Percentiles rank a stretch among this genome's conserved stretches.
phyloP scores from a whole-genome alignment of 495 filamentous ascomycete species.

The Aspergillus sclerotioniger region DNA sequence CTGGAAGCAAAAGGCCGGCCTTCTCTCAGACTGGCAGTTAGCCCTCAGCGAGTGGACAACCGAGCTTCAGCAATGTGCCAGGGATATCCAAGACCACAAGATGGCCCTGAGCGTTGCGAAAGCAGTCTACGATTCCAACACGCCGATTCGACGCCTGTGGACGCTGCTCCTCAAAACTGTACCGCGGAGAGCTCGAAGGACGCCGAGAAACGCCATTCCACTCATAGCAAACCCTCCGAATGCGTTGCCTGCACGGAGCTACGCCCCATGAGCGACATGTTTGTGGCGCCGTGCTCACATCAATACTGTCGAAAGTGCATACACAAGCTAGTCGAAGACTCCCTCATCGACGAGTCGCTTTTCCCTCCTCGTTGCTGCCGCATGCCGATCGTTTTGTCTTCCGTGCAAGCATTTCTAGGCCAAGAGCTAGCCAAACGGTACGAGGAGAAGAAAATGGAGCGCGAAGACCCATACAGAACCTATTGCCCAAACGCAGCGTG shows the following conservation, averaged over 20 bases:
- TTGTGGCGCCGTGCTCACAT: conserved; percentile 31
- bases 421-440: conserved; percentile 8
- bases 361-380: conserved; percentile 43
- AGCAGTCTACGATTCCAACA: conserved; percentile 4
- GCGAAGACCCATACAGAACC: conserved; percentile 23
- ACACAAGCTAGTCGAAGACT: conserved; percentile 23
- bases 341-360: conserved; percentile 32
- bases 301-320: conserved; percentile 37
- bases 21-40: conserved; percentile 3
- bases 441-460: conserved; percentile 24
- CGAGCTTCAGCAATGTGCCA: conserved; percentile 6
- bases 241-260: conserved; percentile 16
- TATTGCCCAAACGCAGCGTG: conserved; percentile 31
- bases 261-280: background rate
- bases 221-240: background rate
- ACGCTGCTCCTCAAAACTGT: background rate
- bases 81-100: background rate
- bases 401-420: conserved; percentile 18
- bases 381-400: conserved; percentile 17
- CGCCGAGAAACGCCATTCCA: background rate
- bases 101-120: conserved; percentile 8
- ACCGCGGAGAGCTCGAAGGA: conserved; percentile 5
- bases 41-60: conserved; percentile 10
- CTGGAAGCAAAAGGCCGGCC: background rate
- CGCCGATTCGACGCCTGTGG: background rate